Percentiles rank a stretch among this genome's conserved stretches.
These are phyloP conservation scores for Phaeomoniella chlamydospora DNA, from an alignment of 2,329 filamentous ascomycete species.

Conservation along the genomic window DNA sequence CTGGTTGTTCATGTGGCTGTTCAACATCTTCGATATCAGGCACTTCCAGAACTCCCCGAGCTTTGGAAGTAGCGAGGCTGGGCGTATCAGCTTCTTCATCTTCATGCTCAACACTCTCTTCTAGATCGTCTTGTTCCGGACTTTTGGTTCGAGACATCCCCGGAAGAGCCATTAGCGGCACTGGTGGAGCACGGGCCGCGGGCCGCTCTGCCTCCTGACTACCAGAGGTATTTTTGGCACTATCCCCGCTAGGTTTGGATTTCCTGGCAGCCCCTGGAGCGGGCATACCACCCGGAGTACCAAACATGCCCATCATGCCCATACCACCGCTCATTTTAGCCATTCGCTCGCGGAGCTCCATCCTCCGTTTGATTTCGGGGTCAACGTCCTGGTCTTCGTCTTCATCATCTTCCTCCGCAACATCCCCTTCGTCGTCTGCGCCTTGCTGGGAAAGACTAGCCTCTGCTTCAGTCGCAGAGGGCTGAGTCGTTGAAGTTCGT, in stretches of 20 bases:
- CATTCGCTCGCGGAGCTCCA: slow-evolving; percentile 89
- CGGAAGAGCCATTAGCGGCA: slow-evolving; percentile 49
- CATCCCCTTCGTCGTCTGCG: slow-evolving; percentile 31
- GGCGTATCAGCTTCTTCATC: slow-evolving; percentile 13
- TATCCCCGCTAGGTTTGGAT: slow-evolving; percentile 27
- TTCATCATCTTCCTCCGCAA: slow-evolving; percentile 44
- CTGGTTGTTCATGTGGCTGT: slow-evolving; percentile 4
- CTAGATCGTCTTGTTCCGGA: slow-evolving; percentile 35
- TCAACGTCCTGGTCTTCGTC: slow-evolving; percentile 77
- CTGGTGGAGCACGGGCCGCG: slow-evolving; percentile 22
- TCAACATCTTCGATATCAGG: slow-evolving; percentile 7
- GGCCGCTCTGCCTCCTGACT: slow-evolving; percentile 17
- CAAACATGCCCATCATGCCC: slow-evolving; percentile 93
- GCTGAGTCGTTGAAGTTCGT: too few relatives aligned
- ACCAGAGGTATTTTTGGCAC: slow-evolving; percentile 16
- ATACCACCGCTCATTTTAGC: slow-evolving; percentile 97
- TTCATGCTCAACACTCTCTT: slow-evolving; percentile 39
- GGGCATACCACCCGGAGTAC: slow-evolving; percentile 52
- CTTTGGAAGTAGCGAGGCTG: background rate
- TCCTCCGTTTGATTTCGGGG: slow-evolving; percentile 68
- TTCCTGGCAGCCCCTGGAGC: slow-evolving; percentile 32
- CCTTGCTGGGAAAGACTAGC: too few relatives aligned
- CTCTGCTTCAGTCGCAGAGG: slow-evolving; percentile 22
- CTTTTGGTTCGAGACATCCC: slow-evolving; percentile 49
- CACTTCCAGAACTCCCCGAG: background rate